A percentile compares a stretch with the other conserved stretches of the same genome.
Conservation (phyloP, 2,329 filamentous ascomycete genomes). For the Epichloe coenophiala region DNA sequence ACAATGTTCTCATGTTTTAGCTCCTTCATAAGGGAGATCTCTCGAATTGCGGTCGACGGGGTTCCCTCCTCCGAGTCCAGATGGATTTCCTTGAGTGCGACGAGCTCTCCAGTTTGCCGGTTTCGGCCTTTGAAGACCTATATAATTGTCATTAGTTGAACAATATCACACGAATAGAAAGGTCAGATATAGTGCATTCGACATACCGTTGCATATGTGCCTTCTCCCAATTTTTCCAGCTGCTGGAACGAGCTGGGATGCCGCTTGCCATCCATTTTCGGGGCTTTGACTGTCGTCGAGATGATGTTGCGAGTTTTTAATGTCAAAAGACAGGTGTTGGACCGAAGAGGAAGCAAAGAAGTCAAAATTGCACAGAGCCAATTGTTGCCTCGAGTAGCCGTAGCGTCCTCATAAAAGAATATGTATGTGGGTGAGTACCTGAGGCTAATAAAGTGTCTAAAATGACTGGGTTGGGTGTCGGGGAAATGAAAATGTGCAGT, state of each 20-base stretch:
- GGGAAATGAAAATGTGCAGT: too few relatives aligned
- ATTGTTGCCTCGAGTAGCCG: neutral
- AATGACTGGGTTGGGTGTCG: too few relatives aligned
- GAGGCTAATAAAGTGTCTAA: too few relatives aligned
- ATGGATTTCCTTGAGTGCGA: slow-evolving; percentile 96
- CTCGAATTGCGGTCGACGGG: slow-evolving; percentile 89
- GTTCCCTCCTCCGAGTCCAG: slow-evolving; percentile 97
- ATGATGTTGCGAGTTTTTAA: neutral
- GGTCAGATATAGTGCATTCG: neutral
- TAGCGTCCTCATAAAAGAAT: neutral
- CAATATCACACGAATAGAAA: neutral
- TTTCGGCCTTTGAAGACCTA: slow-evolving; percentile 98
- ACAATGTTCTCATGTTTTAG: slow-evolving; percentile 98
- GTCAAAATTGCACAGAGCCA: neutral
- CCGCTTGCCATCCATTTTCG: slow-evolving; percentile 73
- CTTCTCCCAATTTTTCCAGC: slow-evolving; percentile 96
- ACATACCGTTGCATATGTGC: slow-evolving; percentile 85
- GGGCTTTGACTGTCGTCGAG: neutral
- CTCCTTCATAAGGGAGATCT: slow-evolving; percentile 99
- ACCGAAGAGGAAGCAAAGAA: too few relatives aligned
- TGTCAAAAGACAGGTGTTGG: neutral
- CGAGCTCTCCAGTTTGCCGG: slow-evolving; percentile 88
- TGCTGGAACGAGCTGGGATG: slow-evolving; percentile 98
- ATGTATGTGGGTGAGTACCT: neutral
- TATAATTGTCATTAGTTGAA: slow-evolving; percentile 7